Percentiles rank a stretch among this genome's conserved stretches.
phyloP scores from a whole-genome alignment of 345 rosid genomes.

The Dovyalis caffra region DNA sequence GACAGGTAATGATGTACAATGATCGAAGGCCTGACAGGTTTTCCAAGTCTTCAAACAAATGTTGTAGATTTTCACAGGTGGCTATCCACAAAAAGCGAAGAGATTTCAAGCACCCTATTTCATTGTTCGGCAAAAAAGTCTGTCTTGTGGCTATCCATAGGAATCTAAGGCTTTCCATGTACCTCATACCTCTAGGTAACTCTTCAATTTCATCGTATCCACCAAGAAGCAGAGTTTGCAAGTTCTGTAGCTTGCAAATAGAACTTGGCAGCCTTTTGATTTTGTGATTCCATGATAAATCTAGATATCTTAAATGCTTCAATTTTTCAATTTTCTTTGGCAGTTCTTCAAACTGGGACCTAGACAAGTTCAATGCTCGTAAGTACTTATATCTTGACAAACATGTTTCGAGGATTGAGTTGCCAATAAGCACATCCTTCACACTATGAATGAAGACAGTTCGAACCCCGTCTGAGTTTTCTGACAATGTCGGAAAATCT shows the following conservation, averaged over 20 bases:
- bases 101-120: slow-evolving; percentile 26
- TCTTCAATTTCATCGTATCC: slow-evolving; percentile 18
- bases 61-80: slow-evolving; percentile 15
- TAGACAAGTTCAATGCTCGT: slow-evolving; percentile 15
- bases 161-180: slow-evolving; percentile 23
- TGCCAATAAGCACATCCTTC: slow-evolving; percentile 7
- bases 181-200: slow-evolving; percentile 16
- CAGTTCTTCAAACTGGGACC: slow-evolving; percentile 15
- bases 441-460: not conserved
- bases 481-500: not conserved
- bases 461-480: not conserved
- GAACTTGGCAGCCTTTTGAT: slow-evolving; percentile 26
- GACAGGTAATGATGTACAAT: slow-evolving; percentile 16
- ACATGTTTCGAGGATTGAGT: slow-evolving; percentile 12
- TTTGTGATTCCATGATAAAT: slow-evolving; percentile 1
- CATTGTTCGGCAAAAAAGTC: slow-evolving; percentile 4
- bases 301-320: slow-evolving; percentile 36
- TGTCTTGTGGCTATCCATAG: slow-evolving; percentile 24
- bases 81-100: slow-evolving; percentile 11
- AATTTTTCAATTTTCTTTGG: slow-evolving; percentile 18
- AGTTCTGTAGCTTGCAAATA: slow-evolving; percentile 21
- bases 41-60: slow-evolving; percentile 14
- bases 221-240: slow-evolving; percentile 22
- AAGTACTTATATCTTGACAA: slow-evolving; percentile 13
- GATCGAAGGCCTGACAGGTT: slow-evolving; percentile 14